Evolutionary conservation across 2,329 filamentous ascomycete species (phyloP), one percentile per base, ranked within the genome.

Genomic region (Pezicula rhizophila): DNA sequence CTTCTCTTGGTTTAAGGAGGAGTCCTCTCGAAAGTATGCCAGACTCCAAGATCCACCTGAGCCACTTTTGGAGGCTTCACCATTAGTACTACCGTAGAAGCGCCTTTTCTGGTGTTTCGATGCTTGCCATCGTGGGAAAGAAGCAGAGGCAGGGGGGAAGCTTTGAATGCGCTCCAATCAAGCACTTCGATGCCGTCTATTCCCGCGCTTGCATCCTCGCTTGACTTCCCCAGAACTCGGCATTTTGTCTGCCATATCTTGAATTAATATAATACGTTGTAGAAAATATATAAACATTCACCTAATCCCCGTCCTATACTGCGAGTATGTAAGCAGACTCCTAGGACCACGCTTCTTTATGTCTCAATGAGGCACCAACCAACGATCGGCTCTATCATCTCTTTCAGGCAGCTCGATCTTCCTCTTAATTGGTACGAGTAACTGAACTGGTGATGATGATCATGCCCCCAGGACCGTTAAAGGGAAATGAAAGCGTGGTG

Each of bases 131-230:
- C 8, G 28, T 10, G 17, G 18, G 6, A 26, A 26, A 28, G 14
- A 49, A 37, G 18, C 15, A 33, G n/a, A n/a, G n/a, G n/a, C n/a
- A n/a, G n/a, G n/a, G n/a, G 47, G 17, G 33, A 23, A 17, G 42
- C 23, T 23, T 7, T 46, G 40, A 20, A 46, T 46, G 34, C 44
- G 44, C 44, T n/a, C 44, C 37, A 46, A 46, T 46, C 34, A 46
- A 17, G 38, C 18, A 18, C 35, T 15, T 31, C 33, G 23, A 23
- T 11, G 31, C 33, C 33, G 7, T 14, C 14, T n/a, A 15, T 38
- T 15, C 31, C n/a, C 18, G 28, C 42, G 17, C 42, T 17, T 23
- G n/a, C 23, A 20, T 33, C 42, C 42, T 15, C 28, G 23, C 44
- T 20, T 18, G 15, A 23, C 34, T 39, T 25, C 42, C 42, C 26